Percentiles rank a stretch among this genome's conserved stretches.
phyloP scores from a whole-genome alignment of 345 rosid genomes.

The Trapa incisa region DNA sequence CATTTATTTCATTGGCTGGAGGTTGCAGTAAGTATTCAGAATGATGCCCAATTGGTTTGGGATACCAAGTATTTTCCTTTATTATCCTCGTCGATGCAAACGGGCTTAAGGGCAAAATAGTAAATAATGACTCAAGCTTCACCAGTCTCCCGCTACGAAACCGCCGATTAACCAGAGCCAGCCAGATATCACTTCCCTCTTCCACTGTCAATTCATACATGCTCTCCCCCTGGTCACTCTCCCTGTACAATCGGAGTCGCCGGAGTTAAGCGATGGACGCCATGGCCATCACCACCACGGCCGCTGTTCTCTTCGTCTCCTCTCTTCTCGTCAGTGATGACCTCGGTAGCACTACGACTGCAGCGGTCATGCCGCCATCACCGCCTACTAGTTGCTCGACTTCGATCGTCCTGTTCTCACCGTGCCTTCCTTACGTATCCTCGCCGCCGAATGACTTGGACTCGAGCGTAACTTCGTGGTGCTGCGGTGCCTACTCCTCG shows the following conservation, averaged over 20 bases:
- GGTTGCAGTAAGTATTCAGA: too few species aligned
- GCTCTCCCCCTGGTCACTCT: background rate
- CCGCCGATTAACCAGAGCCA: background rate
- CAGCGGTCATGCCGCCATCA: slow-evolving; percentile 16
- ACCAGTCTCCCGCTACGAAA: background rate
- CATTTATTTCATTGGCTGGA: too few species aligned
- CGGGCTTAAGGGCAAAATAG: background rate
- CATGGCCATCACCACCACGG: slow-evolving; percentile 12
- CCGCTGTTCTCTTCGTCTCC: slow-evolving; percentile 10
- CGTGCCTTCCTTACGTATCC: slow-evolving; percentile 65
- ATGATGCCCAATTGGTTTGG: too few species aligned
- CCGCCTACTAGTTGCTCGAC: slow-evolving; percentile 30
- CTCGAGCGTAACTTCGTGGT: slow-evolving; percentile 22
- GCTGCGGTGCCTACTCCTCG: slow-evolving; percentile 49
- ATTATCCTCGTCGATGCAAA: background rate
- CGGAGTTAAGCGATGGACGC: background rate
- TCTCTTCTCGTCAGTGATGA: background rate
- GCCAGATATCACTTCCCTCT: background rate
- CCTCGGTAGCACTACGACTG: background rate
- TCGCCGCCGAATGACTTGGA: slow-evolving; percentile 48
- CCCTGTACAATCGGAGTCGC: background rate
- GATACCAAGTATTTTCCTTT: too few species aligned
- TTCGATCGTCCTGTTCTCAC: slow-evolving; percentile 55
- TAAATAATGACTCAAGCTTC: background rate
- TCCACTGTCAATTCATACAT: background rate